Evolutionary conservation across 1,139 yeast genomes (phyloP), one percentile per base, ranked within the genome.

Genomic region (Ogataea hybrid): DNA sequence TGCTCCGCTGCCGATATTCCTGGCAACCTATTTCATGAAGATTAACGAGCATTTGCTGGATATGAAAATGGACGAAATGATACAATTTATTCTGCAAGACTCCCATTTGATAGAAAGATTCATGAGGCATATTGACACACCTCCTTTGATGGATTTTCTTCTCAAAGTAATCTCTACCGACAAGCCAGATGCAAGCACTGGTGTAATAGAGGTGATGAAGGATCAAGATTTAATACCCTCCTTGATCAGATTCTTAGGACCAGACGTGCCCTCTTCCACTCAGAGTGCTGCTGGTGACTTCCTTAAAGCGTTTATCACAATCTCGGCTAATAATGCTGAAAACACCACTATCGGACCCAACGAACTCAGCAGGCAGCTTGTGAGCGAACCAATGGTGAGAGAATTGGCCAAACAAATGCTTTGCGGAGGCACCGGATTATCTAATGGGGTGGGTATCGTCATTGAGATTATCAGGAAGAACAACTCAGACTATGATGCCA

Each of bases 261-360:
- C 77, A n/a, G 78, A 75, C 8, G 62, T 68, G 18, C 63, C 79
- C n/a, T 55, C 65, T 0, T 57, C 92, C 45, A 79, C 79, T 39
- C 97, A 92, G 63, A 83, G 95, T 3, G 95, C 97, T 0, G 95
- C 96, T 2, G 95, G 97, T 9, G 99, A 92, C 60, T 92, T 92
- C 58, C 67, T 92, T 42, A 94, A 92, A 61, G 97, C 97, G 0
- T 77, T 94, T 58, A 86, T 92, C 23, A 84, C 97, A 2, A 86
- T 94, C 32, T 87, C 96, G 25, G 96, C 96, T 2, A 92, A 92
- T 59, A 86, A 90, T 52, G 75, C 82, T 6, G 84, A 79, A 56
- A 86, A 84, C 55, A 84, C 95, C 14, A 86, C 95, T 4, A 89
- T 92, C 53, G 98, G 99, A 1, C 97, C 98, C 7, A 92, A 92